Percentiles rank a stretch among this genome's conserved stretches.
Evolutionary conservation across 208 protist genomes (phyloP).

Genomic region (Crithidia bombi): DNA sequence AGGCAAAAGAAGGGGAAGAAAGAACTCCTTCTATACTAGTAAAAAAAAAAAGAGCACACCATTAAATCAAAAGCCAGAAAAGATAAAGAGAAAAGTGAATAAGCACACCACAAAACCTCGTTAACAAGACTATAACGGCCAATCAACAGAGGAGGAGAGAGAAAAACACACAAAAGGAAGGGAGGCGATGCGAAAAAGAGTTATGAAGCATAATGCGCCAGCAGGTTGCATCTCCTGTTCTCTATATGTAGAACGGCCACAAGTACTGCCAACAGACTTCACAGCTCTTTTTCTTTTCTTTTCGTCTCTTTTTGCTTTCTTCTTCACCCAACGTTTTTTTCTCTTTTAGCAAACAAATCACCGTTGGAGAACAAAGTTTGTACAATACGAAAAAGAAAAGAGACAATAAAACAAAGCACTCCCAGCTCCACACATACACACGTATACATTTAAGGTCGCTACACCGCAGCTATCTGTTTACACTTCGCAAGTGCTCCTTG

Average conservation of each 20-base stretch:
- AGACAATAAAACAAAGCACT: neutral
- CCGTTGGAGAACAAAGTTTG: neutral
- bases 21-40: too few species aligned
- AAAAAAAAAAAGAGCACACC: neutral
- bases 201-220: too few species aligned
- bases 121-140: neutral
- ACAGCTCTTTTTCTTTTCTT: neutral
- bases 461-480: too few species aligned
- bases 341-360: neutral
- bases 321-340: constrained; percentile 1
- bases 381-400: constrained; percentile 1
- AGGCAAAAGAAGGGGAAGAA: too few species aligned
- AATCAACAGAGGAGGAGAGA: neutral
- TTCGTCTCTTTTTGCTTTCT: neutral
- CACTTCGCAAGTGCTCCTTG: too few species aligned
- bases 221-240: neutral
- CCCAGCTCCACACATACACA: neutral
- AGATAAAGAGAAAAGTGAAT: neutral
- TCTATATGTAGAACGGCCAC: constrained; percentile 6
- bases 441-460: neutral
- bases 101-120: neutral
- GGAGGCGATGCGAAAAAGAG: too few species aligned
- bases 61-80: neutral
- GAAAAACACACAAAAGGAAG: constrained; percentile 9
- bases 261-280: neutral